Evolutionary conservation across 345 rosid species (phyloP).

Genomic region (Euphorbia tirucalli): DNA sequence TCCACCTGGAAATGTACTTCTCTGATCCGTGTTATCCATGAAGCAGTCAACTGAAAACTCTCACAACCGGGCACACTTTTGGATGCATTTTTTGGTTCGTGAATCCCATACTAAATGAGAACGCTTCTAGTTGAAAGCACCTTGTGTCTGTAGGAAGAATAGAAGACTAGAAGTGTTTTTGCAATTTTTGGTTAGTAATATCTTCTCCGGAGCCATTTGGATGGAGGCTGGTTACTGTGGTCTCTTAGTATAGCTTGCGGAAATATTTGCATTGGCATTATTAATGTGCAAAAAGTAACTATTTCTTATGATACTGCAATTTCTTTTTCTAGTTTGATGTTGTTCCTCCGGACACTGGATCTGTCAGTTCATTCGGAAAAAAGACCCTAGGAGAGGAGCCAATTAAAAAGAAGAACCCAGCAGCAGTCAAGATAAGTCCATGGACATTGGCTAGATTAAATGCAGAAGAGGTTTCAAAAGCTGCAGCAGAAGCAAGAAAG

Average conservation of each 20-base stretch:
- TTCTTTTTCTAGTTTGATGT: slow-evolving; percentile 72
- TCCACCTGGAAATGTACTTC: not conserved
- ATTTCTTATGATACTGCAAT: slow-evolving; percentile 8
- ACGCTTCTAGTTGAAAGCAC: not conserved
- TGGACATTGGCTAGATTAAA: slow-evolving; percentile 91
- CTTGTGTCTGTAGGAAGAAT: not conserved
- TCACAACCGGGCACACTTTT: too few relatives aligned
- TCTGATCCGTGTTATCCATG: not conserved
- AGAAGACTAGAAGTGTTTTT: not conserved
- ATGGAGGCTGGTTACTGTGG: not conserved
- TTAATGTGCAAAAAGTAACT: not conserved
- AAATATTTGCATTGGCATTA: not conserved
- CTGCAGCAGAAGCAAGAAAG: slow-evolving; percentile 95
- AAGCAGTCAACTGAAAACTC: not conserved
- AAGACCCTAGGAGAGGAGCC: slow-evolving; percentile 60
- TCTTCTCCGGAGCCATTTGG: not conserved
- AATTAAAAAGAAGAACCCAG: slow-evolving; percentile 62
- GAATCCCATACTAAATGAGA: too few relatives aligned
- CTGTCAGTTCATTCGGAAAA: slow-evolving; percentile 92
- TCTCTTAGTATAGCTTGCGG: too few relatives aligned
- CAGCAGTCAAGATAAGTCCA: slow-evolving; percentile 83
- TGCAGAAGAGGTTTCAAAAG: slow-evolving; percentile 90
- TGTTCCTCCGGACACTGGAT: slow-evolving; percentile 93
- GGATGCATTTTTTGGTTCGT: not conserved
- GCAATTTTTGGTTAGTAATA: not conserved